Conservation (phyloP, 805 yeast species). For the Brettanomyces custersianus region DNA sequence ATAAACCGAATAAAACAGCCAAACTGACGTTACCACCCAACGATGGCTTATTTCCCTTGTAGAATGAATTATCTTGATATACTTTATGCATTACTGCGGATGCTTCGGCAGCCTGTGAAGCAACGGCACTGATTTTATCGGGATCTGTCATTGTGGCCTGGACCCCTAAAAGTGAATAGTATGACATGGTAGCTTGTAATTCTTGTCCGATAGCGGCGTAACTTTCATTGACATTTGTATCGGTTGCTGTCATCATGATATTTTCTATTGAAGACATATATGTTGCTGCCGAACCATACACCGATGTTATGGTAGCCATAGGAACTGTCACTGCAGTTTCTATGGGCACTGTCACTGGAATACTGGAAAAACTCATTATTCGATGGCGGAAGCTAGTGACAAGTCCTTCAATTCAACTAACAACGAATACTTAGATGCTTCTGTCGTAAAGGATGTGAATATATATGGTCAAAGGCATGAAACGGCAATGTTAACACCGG, state of each 20-base stretch:
- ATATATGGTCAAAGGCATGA: too few relatives aligned
- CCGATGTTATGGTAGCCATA: conserved; percentile 10
- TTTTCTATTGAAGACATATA: conserved; percentile 3
- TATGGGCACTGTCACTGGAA: conserved; percentile 7
- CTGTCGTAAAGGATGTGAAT: too few relatives aligned
- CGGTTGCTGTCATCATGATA: conserved; percentile 5
- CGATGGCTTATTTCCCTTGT: conserved; percentile 39
- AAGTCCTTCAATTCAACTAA: too few relatives aligned
- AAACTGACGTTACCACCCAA: conserved; percentile 51
- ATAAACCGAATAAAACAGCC: conserved; percentile 43
- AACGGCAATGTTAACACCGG: too few relatives aligned
- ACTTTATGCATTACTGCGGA: conserved; percentile 13
- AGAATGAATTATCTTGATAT: conserved; percentile 15
- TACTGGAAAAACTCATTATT: too few relatives aligned
- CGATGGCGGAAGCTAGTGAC: too few relatives aligned
- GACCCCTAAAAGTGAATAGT: conserved; percentile 14
- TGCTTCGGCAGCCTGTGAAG: conserved; percentile 17
- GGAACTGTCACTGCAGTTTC: conserved; percentile 7
- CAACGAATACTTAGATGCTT: too few relatives aligned
- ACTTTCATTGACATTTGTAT: conserved; percentile 2
- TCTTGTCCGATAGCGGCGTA: conserved; percentile 8
- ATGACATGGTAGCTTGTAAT: conserved; percentile 15
- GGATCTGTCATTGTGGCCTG: conserved; percentile 19
- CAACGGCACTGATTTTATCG: conserved; percentile 6
- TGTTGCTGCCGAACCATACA: conserved; percentile 4